Evolutionary conservation across 2,329 filamentous ascomycete genomes (phyloP), one percentile per base, ranked within the genome.

Genomic region (Phialocephala subalpina): DNA sequence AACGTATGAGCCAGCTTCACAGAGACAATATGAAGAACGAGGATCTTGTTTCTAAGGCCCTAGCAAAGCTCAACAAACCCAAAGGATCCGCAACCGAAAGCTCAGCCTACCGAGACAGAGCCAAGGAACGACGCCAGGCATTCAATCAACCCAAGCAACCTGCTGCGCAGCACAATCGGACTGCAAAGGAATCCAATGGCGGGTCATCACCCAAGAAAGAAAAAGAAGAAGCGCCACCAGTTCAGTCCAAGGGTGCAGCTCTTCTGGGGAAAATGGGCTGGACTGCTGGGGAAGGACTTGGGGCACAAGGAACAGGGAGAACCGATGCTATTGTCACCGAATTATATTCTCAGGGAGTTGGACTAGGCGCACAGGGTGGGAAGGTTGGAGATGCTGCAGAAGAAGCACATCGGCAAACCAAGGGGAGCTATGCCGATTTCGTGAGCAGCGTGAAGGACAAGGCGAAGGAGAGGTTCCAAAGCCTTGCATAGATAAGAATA

Each of bases 181-280:
- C 63, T n/a, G 52, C 63, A 25, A 75, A 78, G 62, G 74, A 77
- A 55, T 58, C 47, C 45, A 71, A 71, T 40, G 62, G 62, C 25
- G 67, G 70, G 0, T 58, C 35, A 29, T 53, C 66, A 8, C 38
- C 63, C 1, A 72, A 68, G 7, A 76, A 78, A 8, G 80, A 82
- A 62, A 73, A 79, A 22, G 81, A 82, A 52, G 69, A 76, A 20
- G 49, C 74, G 0, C 65, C 75, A 8, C 78, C 82, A 7, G 75
- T 76, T 58, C 79, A 82, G 66, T 88, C 87, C 40, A 92, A 90
- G 76, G 89, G 90, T 14, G 88, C 88, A 0, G 86, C 87, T 2
- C 82, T 92, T 74, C 81, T 93, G 45, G 87, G 88, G 45, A 92
- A 92, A 80, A 91, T 92, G 87, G 90, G 90, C 29, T 92, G 90